phyloP scores from a whole-genome alignment of 441 rosid species.

The Populus hybrid region DNA sequence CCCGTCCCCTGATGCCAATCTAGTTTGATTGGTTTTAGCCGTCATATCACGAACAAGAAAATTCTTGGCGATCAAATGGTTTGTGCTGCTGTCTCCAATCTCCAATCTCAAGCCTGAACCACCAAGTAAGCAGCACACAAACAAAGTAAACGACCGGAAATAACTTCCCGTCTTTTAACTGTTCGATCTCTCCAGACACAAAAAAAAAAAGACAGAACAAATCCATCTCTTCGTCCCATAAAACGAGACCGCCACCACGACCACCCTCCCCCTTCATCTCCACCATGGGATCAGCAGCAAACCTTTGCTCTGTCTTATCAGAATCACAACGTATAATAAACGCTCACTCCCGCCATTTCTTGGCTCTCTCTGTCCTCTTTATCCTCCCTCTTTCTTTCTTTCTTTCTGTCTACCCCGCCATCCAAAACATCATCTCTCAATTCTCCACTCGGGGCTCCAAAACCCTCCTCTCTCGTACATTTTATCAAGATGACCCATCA shows the following conservation, averaged over 20 bases:
- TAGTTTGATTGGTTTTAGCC: neutral
- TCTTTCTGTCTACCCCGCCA: constrained; percentile 47
- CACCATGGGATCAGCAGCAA: constrained; percentile 10
- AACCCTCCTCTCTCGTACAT: constrained; percentile 26
- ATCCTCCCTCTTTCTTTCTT: constrained; percentile 66
- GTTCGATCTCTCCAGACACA: neutral
- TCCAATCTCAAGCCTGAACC: neutral
- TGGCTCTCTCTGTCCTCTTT: constrained; percentile 72
- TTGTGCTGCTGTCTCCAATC: neutral
- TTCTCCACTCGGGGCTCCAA: constrained; percentile 26
- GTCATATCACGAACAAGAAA: neutral
- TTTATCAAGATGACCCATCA: neutral
- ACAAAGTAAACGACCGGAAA: no score
- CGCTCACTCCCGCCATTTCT: constrained; percentile 83
- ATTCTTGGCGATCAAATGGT: neutral
- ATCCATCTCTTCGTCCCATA: no score
- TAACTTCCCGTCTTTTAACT: neutral
- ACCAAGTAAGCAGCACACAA: neutral
- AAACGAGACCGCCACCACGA: neutral
- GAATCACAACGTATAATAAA: constrained; percentile 63
- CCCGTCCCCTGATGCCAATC: neutral
- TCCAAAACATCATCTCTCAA: constrained; percentile 33
- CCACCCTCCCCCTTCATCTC: neutral
- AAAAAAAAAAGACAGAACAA: neutral
- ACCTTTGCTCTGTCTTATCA: constrained; percentile 33